Base-by-base conservation (phyloP, 1,284 basidiomycete species). In the Apiotrichum sp. region DNA sequence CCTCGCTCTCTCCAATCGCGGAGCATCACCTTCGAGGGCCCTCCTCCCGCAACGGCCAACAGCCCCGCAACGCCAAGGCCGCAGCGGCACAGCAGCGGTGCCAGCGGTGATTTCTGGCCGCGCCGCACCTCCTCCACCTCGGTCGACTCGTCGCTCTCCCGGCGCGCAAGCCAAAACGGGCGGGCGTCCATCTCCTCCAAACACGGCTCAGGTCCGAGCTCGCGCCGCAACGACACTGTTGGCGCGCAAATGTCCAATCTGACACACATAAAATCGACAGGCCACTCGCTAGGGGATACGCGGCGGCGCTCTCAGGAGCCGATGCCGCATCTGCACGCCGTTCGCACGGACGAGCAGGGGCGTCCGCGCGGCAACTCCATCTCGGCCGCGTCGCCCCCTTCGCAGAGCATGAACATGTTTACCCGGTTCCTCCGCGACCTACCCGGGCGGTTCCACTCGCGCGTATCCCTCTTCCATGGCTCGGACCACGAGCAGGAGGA, bases 361-460 rank as follows among this genome's bases (percentile, higher is more conserved):
- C 22, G 22, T 22, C 22, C 22, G 22, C 36, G 47, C 16, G 35
- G 3, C 9, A 6, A 16, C 47, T 16, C 16, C 3, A 16, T 4
- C 36, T 32, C 4, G 22, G 47, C 38, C 13, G 8, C 2, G 38
- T 10, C 39, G 49, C 11, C 22, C 32, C 32, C 45, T 11, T 31
- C 47, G 46, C 33, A 45, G 35, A 31, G 22, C 35, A 16, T 49
- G 9, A 48, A 38, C n/a, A 42, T 47, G 4, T 65, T 74, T 36
- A 55, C 63, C 33, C 62, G 61, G 31, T 73, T 71, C 54, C 50
- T 74, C 35, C 58, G 62, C 46, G 70, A 69, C 22, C 42, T 74
- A 3, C 71, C 71, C 3, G 56, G 64, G 10, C 63, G 64, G 54
- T 56, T 74, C 47, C 71, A 71, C 47, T 50, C 50, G n/a, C 47